phyloP scores from a whole-genome alignment of 1,139 yeast genomes.

The Eremothecium gossypii region DNA sequence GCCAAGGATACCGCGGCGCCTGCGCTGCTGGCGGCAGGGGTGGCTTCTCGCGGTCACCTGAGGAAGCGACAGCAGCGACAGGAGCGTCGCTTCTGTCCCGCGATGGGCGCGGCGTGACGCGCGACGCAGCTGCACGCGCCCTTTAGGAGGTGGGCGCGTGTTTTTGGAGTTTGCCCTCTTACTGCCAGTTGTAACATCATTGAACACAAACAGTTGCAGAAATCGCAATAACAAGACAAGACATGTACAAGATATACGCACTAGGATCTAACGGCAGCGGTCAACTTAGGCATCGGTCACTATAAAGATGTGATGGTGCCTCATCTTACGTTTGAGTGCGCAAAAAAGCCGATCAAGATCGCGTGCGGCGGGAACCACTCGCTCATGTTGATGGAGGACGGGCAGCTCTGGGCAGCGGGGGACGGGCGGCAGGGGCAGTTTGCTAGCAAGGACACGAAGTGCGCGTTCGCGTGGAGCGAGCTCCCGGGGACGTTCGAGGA shows the following conservation, averaged over 20 bases:
- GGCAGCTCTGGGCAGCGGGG: slow-evolving; percentile 52
- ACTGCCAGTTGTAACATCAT: too few species aligned
- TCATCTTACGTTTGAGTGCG: slow-evolving; percentile 13
- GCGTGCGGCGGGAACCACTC: slow-evolving; percentile 89
- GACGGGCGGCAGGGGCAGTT: slow-evolving; percentile 50
- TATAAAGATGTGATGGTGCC: slow-evolving; percentile 41
- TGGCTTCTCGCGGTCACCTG: too few species aligned
- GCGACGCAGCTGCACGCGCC: too few species aligned
- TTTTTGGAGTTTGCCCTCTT: too few species aligned
- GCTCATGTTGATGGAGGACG: slow-evolving; percentile 44
- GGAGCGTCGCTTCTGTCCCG: too few species aligned
- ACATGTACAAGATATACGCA: slow-evolving; percentile 5
- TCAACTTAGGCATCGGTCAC: slow-evolving; percentile 61
- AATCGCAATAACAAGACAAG: background rate
- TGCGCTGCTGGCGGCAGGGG: too few species aligned
- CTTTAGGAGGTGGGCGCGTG: too few species aligned
- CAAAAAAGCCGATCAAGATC: slow-evolving; percentile 33
- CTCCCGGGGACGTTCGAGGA: slow-evolving; percentile 20
- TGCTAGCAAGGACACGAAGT: slow-evolving; percentile 3
- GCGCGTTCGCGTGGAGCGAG: slow-evolving; percentile 3
- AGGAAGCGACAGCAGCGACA: too few species aligned
- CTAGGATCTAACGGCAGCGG: slow-evolving; percentile 72
- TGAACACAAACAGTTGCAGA: too few species aligned
- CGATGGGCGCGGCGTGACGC: too few species aligned
- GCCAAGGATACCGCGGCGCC: too few species aligned